Conservation (phyloP, 345 rosid genomes). For the Eutrema heterophyllum region DNA sequence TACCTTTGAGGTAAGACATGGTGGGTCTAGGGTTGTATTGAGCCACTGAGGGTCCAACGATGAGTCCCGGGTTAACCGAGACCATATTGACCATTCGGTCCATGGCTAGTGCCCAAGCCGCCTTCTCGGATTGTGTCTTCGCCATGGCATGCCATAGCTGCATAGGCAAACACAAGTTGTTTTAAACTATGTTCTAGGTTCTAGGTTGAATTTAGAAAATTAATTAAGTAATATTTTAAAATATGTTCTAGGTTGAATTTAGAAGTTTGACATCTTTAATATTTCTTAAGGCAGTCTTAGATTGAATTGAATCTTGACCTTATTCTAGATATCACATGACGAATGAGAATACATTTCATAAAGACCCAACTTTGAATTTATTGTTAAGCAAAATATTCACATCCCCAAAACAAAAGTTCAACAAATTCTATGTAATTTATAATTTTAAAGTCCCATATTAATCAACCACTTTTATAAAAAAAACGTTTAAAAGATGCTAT, state of each 20-base stretch:
- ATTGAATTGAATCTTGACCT: constrained; percentile 11
- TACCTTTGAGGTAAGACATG: constrained; percentile 81
- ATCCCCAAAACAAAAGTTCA: background rate
- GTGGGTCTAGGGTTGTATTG: constrained; percentile 64
- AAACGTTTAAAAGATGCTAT: background rate
- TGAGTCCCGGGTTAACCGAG: constrained; percentile 70
- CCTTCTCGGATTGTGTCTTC: constrained; percentile 72
- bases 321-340: background rate
- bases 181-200: background rate
- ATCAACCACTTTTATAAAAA: background rate
- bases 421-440: background rate
- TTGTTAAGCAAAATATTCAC: background rate
- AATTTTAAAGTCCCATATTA: background rate
- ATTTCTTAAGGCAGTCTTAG: background rate
- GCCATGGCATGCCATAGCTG: constrained; percentile 83
- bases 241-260: background rate
- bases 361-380: background rate
- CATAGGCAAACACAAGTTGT: background rate
- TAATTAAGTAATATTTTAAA: background rate
- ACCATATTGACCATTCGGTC: constrained; percentile 80
- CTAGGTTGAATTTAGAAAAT: background rate
- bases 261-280: constrained; percentile 3
- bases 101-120: constrained; percentile 96
- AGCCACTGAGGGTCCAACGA: constrained; percentile 61
- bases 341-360: background rate